Evolutionary conservation across 2,329 filamentous ascomycete genomes (phyloP).

Genomic region (Laburnicola sp.): DNA sequence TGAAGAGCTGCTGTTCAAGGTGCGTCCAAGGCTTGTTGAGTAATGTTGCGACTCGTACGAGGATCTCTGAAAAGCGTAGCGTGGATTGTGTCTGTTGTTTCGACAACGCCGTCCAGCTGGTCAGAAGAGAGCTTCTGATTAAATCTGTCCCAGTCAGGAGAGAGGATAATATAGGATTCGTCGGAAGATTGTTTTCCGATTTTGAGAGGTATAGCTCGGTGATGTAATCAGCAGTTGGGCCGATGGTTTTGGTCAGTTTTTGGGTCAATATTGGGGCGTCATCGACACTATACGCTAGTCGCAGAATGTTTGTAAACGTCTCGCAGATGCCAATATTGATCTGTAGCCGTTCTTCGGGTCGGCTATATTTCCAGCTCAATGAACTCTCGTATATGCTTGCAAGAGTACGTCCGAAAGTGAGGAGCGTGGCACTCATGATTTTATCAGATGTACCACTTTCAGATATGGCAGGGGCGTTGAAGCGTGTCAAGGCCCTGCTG

Average conservation of each 20-base stretch:
- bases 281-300: constrained; percentile 75
- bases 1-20: constrained; percentile 79
- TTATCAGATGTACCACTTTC: constrained; percentile 78
- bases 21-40: constrained; percentile 65
- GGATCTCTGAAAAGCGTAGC: constrained; percentile 66
- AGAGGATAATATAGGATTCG: constrained; percentile 74
- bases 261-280: constrained; percentile 54
- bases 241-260: constrained; percentile 66
- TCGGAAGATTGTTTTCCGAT: constrained; percentile 69
- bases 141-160: constrained; percentile 59
- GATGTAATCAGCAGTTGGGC: constrained; percentile 73
- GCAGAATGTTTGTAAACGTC: constrained; percentile 71
- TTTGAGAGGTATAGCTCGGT: constrained; percentile 74
- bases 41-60: constrained; percentile 71
- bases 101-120: constrained; percentile 45
- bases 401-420: constrained; percentile 72
- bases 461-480: constrained; percentile 52
- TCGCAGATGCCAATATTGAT: constrained; percentile 70
- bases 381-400: constrained; percentile 86
- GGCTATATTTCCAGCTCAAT: constrained; percentile 79
- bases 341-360: constrained; percentile 67
- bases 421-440: constrained; percentile 70
- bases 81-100: constrained; percentile 66
- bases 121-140: constrained; percentile 51
- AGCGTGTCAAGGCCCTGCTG: constrained; percentile 55